Base-by-base conservation (phyloP, 2,329 filamentous ascomycete genomes). In the Emmonsia crescens region DNA sequence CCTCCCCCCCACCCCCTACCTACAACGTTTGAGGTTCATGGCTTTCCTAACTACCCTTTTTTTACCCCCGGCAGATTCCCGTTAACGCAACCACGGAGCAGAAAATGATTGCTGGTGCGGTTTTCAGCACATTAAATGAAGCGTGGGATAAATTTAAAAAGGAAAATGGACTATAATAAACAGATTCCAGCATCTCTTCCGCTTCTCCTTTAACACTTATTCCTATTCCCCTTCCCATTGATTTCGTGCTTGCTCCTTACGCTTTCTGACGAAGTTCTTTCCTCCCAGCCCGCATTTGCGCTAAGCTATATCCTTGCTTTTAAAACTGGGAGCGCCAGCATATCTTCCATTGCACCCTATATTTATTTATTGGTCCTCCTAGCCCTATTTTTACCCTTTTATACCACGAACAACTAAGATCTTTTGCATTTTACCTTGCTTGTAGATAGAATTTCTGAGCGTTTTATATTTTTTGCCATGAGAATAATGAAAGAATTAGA, bases 71-170 rank as follows among this genome's bases (percentile, higher is more conserved):
- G 21, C 64, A 85, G 85, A 83, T 87, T 59, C 76, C 85, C 4
- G 83, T 83, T 64, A 77, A 77, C 60, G 85, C 85, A n/a, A 86
- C 84, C 2, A 86, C 83, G 0, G 85, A 87, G 68, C 85, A 87
- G 71, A 79, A 78, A 61, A 87, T 87, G 85, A 84, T 87, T 65
- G 84, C 84, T 65, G 83, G 82, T 31, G 80, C 83, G 2, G 85
- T 87, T 2, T 87, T 87, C 66, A 83, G 82, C 65, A 82, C 82
- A 14, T 70, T 87, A 67, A 87, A 87, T 66, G 85, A 87, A 70
- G 84, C 85, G 8, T 87, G 85, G 85, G 85, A 87, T 68, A 86
- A 85, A 70, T 87, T 87, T 74, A 85, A 84, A 72, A 76, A 76
- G 54, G 84, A 87, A 66, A 87, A 87, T 68, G 79, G 78, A 59